Percentiles rank a stretch among this genome's conserved stretches.
phyloP scores from a whole-genome alignment of 192 early-diverging fungal species.

The Pilaira anomala region DNA sequence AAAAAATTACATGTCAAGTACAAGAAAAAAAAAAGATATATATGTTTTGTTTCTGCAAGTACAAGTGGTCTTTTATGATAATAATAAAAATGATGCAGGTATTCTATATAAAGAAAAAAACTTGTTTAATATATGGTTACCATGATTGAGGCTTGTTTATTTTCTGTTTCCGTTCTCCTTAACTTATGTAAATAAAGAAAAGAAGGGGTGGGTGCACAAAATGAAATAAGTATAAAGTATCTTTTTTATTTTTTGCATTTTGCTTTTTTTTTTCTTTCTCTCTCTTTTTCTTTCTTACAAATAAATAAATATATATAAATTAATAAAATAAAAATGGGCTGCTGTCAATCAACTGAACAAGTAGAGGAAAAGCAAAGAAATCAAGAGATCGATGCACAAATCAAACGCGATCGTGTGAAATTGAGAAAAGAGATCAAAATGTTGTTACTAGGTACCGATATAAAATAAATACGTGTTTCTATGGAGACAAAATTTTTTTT shows the following conservation, averaged over 20 bases:
- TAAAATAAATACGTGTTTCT: not conserved
- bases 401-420: conserved; percentile 76
- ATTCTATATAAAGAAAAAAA: not conserved
- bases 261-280: no score
- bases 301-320: no score
- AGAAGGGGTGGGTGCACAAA: not conserved
- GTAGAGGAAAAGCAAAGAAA: conserved; percentile 80
- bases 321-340: conserved; percentile 69
- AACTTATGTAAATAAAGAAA: no score
- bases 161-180: no score
- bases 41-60: no score
- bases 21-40: not conserved
- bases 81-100: no score
- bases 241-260: not conserved
- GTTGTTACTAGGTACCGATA: conserved; percentile 73
- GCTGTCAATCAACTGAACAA: conserved; percentile 82
- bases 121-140: not conserved
- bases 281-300: no score
- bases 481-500: not conserved
- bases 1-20: not conserved
- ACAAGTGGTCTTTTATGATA: no score
- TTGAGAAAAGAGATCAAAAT: conserved; percentile 95
- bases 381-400: conserved; percentile 88
- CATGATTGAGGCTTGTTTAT: no score
- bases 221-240: not conserved